Evolutionary conservation across 2,329 filamentous ascomycete genomes (phyloP), one percentile per base, ranked within the genome.

Genomic region (Eutypa lata): DNA sequence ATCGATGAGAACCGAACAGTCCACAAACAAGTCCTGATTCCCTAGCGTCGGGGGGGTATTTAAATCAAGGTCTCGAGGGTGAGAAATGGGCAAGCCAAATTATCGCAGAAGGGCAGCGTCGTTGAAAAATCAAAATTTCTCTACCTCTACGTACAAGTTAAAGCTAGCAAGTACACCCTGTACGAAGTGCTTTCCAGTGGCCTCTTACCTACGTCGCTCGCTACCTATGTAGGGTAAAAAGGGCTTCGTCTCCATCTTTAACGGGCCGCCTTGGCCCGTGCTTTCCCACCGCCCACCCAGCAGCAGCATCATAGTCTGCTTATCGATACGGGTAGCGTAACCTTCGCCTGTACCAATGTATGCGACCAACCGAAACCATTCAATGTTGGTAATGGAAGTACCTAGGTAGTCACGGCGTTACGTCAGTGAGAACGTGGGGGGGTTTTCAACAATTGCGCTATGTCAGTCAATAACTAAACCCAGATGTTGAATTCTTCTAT

Each of bases 41-140:
- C 18, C 19, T 42, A 31, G 26, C 19, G 18, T 22, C 7, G 18
- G 2, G 38, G 19, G 38, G 18, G 38, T 18, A 11, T 11, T 21
- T 13, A 1, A 13, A 11, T 42, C 14, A 18, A 42, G n/a, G 38
- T 42, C 19, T 42, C 38, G 38, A 18, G 18, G n/a, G 5, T 42
- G 38, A 42, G n/a, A 42, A 42, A 42, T 42, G 38, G 44, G 6
- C 22, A 47, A 13, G 44, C 14, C 44, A 47, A 33, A n/a, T n/a
- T 31, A 31, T 31, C 26, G 26, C 10, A 31, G 26, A 10, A 28
- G 22, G 19, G 24, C 28, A 21, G 24, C 28, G 46, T 21, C 46
- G 46, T 48, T 48, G 46, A 48, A 48, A 48, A 48, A 48, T 48
- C 46, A 35, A 48, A 48, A 48, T 19, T 48, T 48, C 46, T 48